Base-by-base conservation (phyloP, 2,329 filamentous ascomycete species). In the Scedosporium dehoogii region DNA sequence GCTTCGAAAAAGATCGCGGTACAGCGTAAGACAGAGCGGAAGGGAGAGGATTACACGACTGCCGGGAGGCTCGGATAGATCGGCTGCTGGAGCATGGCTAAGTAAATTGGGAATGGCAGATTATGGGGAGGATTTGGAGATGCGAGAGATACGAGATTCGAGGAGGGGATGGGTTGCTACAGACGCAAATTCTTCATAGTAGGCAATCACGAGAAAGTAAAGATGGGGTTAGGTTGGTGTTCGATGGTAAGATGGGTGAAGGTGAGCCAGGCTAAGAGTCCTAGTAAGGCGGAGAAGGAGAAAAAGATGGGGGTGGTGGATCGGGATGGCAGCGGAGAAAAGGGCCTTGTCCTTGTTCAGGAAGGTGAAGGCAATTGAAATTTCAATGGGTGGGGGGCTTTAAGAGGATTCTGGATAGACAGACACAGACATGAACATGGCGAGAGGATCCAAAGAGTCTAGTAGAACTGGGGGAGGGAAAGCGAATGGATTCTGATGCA, bases 51-150 rank as follows among this genome's bases (percentile, higher is more conserved):
- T 18, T 55, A 23, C 21, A 55, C 51, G 51, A 55, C 51, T 55
- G 51, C 51, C 51, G 51, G 51, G 51, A 55, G 51, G 18, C 51
- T 55, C 51, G 51, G 51, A 55, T 55, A 27, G 51, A n/a, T 55
- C 18, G 51, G 51, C 7, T 23, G 51, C 51, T 55, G 23, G 51
- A 55, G n/a, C 51, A 55, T 55, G 23, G 51, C 51, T 55, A 27
- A 16, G 51, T 55, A 23, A 23, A 55, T 23, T 23, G 51, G 21
- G 51, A 55, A 55, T 14, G 6, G 44, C 14, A 4, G 44, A 14
- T 23, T 18, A 12, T 27, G 51, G n/a, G 29, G 18, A 27, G 23
- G 23, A 55, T 55, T 14, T 12, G 51, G 44, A 21, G 44, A 48
- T 38, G 33, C 33, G 4, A 48, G 44, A 48, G 18, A 48, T 48